Evolutionary conservation across 1,284 basidiomycete species (phyloP), one percentile per base, ranked within the genome.

Genomic region (Fistulinella cinereoalba): DNA sequence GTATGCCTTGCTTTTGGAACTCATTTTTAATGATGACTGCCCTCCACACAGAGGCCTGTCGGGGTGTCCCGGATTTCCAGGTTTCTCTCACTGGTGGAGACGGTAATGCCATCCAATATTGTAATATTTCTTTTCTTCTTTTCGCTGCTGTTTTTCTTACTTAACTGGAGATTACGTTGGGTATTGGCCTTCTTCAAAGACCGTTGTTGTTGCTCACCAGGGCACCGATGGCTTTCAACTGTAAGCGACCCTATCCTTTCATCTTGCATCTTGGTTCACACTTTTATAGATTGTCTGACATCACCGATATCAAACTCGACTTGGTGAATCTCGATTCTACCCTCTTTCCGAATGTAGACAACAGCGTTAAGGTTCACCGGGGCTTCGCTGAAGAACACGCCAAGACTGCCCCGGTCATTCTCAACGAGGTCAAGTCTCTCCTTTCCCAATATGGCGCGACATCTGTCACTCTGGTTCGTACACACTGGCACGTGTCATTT

Each of bases 41-140:
- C n/a, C 21, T 31, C 21, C 16, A 33, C 37, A 38, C 44, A 61
- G 63, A 59, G 31, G 62, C 70, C 27, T 75, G 71, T 43, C 52
- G 60, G 21, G 69, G 67, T 10, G 50, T 68, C 32, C 66, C 66
- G 6, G 65, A 56, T 11, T 72, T 75, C 38, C 43, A 62, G 38
- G 57, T 68, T 6, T 62, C 68, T 18, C 57, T 73, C 36, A 57
- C 61, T 16, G 73, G 69, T 22, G 72, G 70, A 6, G 67, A 71
- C 50, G 70, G 69, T 23, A 47, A 68, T 39, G 56, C 50, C 4
- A 50, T 65, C 19, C 69, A 72, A 50, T 68, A 66, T 44, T 72
- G 71, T 75, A 49, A 42, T 60, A 16, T 21, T 18, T 9, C 10
- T 29, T 53, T 53, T 25, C 48, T 41, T 18, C 40, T 10, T 15